phyloP scores from a whole-genome alignment of 805 yeast genomes.

The Candida verbasci region DNA sequence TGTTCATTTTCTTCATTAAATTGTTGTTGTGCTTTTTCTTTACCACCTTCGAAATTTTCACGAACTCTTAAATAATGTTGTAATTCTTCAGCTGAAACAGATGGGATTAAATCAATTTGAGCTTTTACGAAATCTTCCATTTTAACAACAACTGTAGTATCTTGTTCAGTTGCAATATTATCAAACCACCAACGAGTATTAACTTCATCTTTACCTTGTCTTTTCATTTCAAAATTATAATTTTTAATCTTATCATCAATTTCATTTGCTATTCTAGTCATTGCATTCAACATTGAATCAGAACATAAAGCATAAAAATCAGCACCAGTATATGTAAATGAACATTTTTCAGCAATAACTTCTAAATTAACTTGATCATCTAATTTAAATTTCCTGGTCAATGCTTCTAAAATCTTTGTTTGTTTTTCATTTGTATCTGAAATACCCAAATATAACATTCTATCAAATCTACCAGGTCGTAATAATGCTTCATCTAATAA shows the following conservation, averaged over 20 bases:
- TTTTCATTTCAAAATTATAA: conserved; percentile 38
- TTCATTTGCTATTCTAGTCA: conserved; percentile 80
- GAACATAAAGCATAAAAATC: conserved; percentile 95
- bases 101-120: conserved; percentile 64
- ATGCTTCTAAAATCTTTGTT: conserved; percentile 76
- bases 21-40: conserved; percentile 25
- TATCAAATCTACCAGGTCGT: conserved; percentile 94
- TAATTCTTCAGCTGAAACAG: conserved; percentile 85
- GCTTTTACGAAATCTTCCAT: conserved; percentile 79
- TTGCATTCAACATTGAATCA: conserved; percentile 93
- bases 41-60: conserved; percentile 73
- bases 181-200: conserved; percentile 90
- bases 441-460: conserved; percentile 89
- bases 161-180: conserved; percentile 62
- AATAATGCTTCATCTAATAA: conserved; percentile 87
- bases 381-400: conserved; percentile 76
- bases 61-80: conserved; percentile 78
- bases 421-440: conserved; percentile 90
- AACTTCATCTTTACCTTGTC: conserved; percentile 38
- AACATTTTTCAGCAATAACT: conserved; percentile 63
- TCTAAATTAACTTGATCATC: conserved; percentile 55
- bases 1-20: background rate
- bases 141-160: conserved; percentile 63
- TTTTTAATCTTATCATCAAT: conserved; percentile 62
- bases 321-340: conserved; percentile 94